Evolutionary conservation across 2,329 filamentous ascomycete genomes (phyloP), one percentile per base, ranked within the genome.

Genomic region (Trichophaea hybrida): DNA sequence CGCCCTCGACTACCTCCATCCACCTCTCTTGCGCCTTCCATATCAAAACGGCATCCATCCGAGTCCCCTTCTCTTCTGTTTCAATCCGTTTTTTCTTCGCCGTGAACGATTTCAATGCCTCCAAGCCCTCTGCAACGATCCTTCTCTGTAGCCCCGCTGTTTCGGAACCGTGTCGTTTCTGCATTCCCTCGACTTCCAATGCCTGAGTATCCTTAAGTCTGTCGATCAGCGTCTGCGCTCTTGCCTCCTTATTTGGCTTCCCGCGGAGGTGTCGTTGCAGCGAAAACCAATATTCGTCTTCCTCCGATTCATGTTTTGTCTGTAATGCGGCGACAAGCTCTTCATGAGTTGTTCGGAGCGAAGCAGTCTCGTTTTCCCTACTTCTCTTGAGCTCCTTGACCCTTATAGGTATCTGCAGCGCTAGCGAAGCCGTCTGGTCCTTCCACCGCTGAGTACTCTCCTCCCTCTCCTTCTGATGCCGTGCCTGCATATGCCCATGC

Each of bases 271-370:
- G 53, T 24, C 40, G 34, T 33, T 59, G 56, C 32, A 64, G 43
- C 2, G 46, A 38, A 33, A 64, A 64, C 61, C 61, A 64, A 24
- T 59, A 61, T 8, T 64, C 61, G 34, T 64, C 61, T 37, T 64
- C 59, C 10, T 59, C 61, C 2, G 32, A 13, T 10, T 49, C 52
- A 34, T 64, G 61, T 6, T 51, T 8, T 8, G 12, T 48, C 37
- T 44, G n/a, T 7, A 55, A 6, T 5, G 35, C 6, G 17, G 31
- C 13, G 12, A 7, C 37, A 13, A 8, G n/a, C 13, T 53, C 34
- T 37, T 35, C 50, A 5, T 53, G 50, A 1, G 8, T 13, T 2
- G 44, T 24, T 17, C 7, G 10, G 2, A 53, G 12, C n/a, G 13
- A 12, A 5, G 5, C 34, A n/a, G 37, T 35, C 31, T 37, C 13